These are phyloP conservation scores for Diddensiella santjacobensis DNA, from an alignment of 805 yeast genomes.

Conservation along the genomic window DNA sequence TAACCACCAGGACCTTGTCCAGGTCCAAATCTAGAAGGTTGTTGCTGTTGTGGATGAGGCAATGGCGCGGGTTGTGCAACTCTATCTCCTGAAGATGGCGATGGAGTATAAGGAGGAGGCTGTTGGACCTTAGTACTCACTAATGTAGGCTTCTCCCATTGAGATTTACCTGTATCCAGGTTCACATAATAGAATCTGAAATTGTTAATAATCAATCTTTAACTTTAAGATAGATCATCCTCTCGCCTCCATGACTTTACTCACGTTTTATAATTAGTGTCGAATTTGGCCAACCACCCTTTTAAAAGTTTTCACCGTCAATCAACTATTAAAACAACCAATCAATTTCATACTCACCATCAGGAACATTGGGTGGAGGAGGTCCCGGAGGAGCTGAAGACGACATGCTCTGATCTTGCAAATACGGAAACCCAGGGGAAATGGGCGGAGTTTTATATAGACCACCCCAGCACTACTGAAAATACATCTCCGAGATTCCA, in stretches of 20 bases:
- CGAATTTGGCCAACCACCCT: slow-evolving; percentile 39
- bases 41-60: slow-evolving; percentile 3
- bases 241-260: too few species aligned
- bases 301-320: background rate
- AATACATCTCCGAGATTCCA: too few species aligned
- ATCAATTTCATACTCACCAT: slow-evolving; percentile 23
- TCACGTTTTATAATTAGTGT: slow-evolving; percentile 50
- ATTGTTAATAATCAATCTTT: slow-evolving; percentile 38
- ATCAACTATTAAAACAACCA: too few species aligned
- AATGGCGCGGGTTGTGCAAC: background rate
- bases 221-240: too few species aligned
- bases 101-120: slow-evolving; percentile 23
- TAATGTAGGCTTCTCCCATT: slow-evolving; percentile 77
- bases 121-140: slow-evolving; percentile 17
- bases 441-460: too few species aligned
- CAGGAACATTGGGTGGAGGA: slow-evolving; percentile 28
- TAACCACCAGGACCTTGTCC: background rate
- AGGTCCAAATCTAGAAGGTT: slow-evolving; percentile 13
- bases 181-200: slow-evolving; percentile 80
- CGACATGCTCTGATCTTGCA: too few species aligned
- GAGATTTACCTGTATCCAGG: slow-evolving; percentile 65
- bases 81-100: slow-evolving; percentile 9
- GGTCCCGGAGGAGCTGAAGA: slow-evolving; percentile 20
- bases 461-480: too few species aligned
- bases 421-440: too few species aligned